phyloP scores from a whole-genome alignment of 1,139 yeast species.

The Hanseniaspora sp. region DNA sequence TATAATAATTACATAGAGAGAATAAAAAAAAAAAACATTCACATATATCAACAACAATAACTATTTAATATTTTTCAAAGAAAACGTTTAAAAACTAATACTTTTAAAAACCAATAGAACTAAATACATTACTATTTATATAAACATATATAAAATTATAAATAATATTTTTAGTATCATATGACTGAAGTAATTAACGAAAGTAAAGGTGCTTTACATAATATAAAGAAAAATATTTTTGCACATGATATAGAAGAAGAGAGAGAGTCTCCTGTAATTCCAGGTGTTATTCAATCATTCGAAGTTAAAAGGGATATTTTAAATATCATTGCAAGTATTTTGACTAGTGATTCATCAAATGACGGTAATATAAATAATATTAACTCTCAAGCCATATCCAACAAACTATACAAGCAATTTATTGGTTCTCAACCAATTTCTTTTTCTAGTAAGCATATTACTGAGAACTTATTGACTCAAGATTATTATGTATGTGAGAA shows the following conservation, averaged over 20 bases:
- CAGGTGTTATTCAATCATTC: constrained; percentile 68
- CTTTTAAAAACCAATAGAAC: no score
- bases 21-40: no score
- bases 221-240: constrained; percentile 4
- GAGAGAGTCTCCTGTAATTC: constrained; percentile 68
- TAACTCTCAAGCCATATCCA: constrained; percentile 20
- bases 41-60: no score
- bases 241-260: constrained; percentile 29
- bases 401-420: constrained; percentile 38
- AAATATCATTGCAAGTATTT: constrained; percentile 56
- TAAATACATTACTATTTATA: no score
- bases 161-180: no score
- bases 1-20: no score
- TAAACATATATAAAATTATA: no score
- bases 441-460: constrained; percentile 64
- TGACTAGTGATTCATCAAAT: constrained; percentile 39
- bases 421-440: constrained; percentile 96
- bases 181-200: no score
- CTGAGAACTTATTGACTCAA: constrained; percentile 45
- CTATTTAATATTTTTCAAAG: no score
- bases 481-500: constrained; percentile 92
- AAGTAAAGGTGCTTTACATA: neutral
- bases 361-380: constrained; percentile 24
- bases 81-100: no score
- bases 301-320: constrained; percentile 59